Base-by-base conservation (phyloP, 2,329 filamentous ascomycete species). In the Neoascochyta sp. region DNA sequence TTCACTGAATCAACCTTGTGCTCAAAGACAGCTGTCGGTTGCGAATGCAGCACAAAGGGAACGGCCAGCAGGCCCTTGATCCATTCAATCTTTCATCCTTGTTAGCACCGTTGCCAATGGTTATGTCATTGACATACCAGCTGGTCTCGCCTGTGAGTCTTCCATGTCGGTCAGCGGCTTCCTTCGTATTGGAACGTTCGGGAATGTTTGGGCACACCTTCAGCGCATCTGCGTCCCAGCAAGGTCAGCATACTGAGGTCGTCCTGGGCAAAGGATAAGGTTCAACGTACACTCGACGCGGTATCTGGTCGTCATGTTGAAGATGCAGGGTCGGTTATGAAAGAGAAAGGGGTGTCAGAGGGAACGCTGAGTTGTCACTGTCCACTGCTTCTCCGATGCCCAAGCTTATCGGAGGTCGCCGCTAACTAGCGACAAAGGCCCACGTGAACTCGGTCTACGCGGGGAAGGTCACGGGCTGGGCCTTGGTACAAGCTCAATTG, bases 1-100 rank as follows among this genome's bases (percentile, higher is more conserved):
- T 75, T 69, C 28, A 90, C 75, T 32, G 72, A 75, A 32, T 75
- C 70, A 39, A 77, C 77, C 48, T 79, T 74, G 34, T 76, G 72
- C 43, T 89, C 82, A 52, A 90, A 88, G 22, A 88, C 78, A 12
- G 87, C 87, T 1, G 87, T 93, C 3, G 92, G 92, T 59, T 96
- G 89, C 1, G 90, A 95, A 62, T 95, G 88, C 31, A 98, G 77
- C 21, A 98, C 90, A 59, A 98, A 98, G 0, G 92, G 92, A 1
- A 96, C 90, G 1, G 92, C 92, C 9, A 96, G 72, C 4, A 96
- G 76, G 16, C 60, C 60, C 60, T 98, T 96, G 71, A 96, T 86
- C 90, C 90, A 96, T 82, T 95, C 87, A 36, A 78, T 78, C 70
- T 75, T 45, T 7, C 14, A 7, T 13, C 16, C 21, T 22, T 17